Evolutionary conservation across 192 early-diverging fungal species (phyloP).

Genomic region (Coemansia sp.): DNA sequence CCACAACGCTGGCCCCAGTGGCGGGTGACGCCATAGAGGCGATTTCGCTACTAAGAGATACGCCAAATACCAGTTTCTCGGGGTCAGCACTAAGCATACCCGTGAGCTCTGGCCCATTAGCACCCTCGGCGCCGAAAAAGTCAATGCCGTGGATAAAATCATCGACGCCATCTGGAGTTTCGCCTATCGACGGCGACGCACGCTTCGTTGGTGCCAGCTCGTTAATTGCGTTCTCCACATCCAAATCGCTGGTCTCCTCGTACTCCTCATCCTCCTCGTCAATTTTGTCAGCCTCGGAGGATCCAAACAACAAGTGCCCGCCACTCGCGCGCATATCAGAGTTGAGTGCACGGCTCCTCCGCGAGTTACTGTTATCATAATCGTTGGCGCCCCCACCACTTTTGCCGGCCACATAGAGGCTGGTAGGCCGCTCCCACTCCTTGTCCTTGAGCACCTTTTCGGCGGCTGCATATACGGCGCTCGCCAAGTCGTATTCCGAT

Average conservation of each 20-base stretch:
- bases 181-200: not conserved
- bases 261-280: constrained; percentile 2
- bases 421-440: constrained; percentile 47
- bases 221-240: constrained; percentile 32
- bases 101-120: constrained; percentile 39
- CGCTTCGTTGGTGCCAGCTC: constrained; percentile 30
- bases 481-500: constrained; percentile 34
- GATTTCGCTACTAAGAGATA: constrained; percentile 4
- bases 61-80: constrained; percentile 30
- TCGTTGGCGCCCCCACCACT: not conserved
- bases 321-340: not conserved
- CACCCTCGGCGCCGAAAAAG: constrained; percentile 23
- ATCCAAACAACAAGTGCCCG: not conserved
- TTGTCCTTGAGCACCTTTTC: constrained; percentile 50
- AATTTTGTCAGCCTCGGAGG: not conserved
- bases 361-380: not conserved
- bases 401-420: constrained; percentile 26
- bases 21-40: not conserved
- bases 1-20: not conserved
- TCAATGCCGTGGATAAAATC: constrained; percentile 46
- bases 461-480: constrained; percentile 43
- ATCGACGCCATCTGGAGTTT: constrained; percentile 7
- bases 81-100: constrained; percentile 44
- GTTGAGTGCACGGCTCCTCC: constrained; percentile 1
- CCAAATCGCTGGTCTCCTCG: constrained; percentile 12